phyloP scores from a whole-genome alignment of 352 stramenopile species.

The Globisporangium yorkense region DNA sequence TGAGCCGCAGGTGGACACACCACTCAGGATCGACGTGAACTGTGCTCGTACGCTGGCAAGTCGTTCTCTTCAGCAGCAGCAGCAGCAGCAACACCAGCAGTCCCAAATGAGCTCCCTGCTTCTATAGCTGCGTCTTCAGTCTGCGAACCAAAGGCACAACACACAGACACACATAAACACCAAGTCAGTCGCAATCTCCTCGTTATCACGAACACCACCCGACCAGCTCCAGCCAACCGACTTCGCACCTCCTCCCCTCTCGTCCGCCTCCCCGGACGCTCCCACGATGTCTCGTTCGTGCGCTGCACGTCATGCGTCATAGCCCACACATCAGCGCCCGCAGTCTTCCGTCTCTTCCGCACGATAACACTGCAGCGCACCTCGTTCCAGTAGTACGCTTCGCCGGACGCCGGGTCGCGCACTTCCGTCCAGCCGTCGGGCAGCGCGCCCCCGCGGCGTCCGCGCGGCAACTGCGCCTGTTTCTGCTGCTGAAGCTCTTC shows the following conservation, averaged over 20 bases:
- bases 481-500: conserved; percentile 34
- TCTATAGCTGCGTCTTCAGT: not conserved
- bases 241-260: conserved; percentile 3
- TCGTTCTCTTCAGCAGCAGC: not conserved
- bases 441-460: conserved; percentile 5
- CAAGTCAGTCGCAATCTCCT: not conserved
- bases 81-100: not conserved
- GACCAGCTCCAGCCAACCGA: not conserved
- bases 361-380: conserved; percentile 17
- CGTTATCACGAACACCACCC: not conserved
- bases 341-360: not conserved
- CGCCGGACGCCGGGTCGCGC: conserved; percentile 36
- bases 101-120: not conserved
- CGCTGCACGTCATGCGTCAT: conserved; percentile 19
- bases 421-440: conserved; percentile 51
- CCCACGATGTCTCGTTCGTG: conserved; percentile 75
- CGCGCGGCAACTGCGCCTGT: not conserved
- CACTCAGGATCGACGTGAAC: not conserved
- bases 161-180: not conserved
- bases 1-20: not conserved
- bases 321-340: not conserved
- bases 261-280: conserved; percentile 24
- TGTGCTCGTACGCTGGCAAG: not conserved
- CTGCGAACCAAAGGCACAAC: not conserved
- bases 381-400: conserved; percentile 82